These are phyloP conservation scores for Parasitella parasitica DNA, from an alignment of 371 early-diverging fungal species.

Conservation along the genomic window DNA sequence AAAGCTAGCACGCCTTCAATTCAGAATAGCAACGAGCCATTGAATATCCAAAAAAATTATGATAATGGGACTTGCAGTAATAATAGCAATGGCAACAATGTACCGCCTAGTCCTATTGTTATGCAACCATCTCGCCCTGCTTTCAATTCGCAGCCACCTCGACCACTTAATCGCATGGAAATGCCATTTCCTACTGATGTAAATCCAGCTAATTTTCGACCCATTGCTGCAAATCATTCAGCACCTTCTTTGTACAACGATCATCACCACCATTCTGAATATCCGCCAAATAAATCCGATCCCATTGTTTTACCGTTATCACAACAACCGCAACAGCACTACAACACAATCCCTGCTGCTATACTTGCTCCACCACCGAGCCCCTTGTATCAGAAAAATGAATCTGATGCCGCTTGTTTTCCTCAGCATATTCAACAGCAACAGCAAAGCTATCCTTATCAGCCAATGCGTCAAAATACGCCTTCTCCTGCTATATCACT, in stretches of 20 bases:
- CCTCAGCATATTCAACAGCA: background rate
- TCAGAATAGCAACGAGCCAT: too few species aligned
- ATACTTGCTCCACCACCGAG: background rate
- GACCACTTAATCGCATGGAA: background rate
- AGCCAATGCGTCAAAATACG: background rate
- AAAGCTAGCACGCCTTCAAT: background rate
- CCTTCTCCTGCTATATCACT: background rate
- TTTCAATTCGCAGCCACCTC: too few species aligned
- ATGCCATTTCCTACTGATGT: slow-evolving; percentile 6
- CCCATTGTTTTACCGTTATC: slow-evolving; percentile 1
- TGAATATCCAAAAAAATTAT: too few species aligned
- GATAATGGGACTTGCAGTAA: too few species aligned
- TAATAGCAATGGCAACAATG: background rate
- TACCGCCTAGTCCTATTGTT: background rate
- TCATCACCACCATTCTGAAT: background rate
- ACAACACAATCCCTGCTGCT: background rate
- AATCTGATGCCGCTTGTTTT: background rate
- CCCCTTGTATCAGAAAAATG: background rate
- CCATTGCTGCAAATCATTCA: background rate
- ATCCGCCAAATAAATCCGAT: background rate
- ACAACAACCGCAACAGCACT: background rate
- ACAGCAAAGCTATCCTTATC: background rate
- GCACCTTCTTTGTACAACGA: background rate
- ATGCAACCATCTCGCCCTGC: background rate
- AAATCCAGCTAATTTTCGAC: background rate